phyloP scores from a whole-genome alignment of 2,329 filamentous ascomycete species.

The Epichloe coenophiala region DNA sequence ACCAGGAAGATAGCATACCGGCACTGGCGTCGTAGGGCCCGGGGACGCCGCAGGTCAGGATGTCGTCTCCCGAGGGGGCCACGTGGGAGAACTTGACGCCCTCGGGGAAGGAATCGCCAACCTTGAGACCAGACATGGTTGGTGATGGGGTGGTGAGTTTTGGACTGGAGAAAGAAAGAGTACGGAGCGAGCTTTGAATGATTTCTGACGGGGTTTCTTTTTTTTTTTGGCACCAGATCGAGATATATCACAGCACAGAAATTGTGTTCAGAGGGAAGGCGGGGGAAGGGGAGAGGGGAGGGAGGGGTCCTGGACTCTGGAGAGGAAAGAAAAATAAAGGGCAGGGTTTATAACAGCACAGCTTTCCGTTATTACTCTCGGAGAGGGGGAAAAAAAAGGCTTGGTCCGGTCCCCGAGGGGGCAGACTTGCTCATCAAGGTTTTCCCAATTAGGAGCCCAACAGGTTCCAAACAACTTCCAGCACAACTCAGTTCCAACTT shows the following conservation, averaged over 20 bases:
- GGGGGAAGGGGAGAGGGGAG: not conserved
- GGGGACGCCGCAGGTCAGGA: slow-evolving; percentile 68
- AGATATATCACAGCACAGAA: not conserved
- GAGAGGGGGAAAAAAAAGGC: no score
- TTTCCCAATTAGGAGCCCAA: no score
- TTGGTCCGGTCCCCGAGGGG: no score
- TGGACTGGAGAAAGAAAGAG: no score
- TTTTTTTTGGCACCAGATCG: no score
- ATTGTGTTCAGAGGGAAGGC: not conserved
- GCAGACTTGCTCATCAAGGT: no score
- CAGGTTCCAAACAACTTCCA: no score
- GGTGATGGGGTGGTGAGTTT: not conserved
- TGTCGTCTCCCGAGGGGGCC: slow-evolving; percentile 57
- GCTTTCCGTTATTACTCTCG: no score
- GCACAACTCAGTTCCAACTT: no score
- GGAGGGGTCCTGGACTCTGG: no score
- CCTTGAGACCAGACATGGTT: slow-evolving; percentile 52
- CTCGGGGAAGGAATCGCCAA: slow-evolving; percentile 71
- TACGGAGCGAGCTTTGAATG: not conserved
- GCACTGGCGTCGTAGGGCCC: slow-evolving; percentile 69
- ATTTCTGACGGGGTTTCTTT: not conserved
- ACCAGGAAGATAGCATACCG: slow-evolving; percentile 12
- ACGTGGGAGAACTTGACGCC: slow-evolving; percentile 76
- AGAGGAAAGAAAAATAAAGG: not conserved
- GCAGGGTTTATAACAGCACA: not conserved